A percentile compares a stretch with the other conserved stretches of the same genome.
Conservation (phyloP, 2,329 filamentous ascomycete species). For the Ophiostoma sp. region DNA sequence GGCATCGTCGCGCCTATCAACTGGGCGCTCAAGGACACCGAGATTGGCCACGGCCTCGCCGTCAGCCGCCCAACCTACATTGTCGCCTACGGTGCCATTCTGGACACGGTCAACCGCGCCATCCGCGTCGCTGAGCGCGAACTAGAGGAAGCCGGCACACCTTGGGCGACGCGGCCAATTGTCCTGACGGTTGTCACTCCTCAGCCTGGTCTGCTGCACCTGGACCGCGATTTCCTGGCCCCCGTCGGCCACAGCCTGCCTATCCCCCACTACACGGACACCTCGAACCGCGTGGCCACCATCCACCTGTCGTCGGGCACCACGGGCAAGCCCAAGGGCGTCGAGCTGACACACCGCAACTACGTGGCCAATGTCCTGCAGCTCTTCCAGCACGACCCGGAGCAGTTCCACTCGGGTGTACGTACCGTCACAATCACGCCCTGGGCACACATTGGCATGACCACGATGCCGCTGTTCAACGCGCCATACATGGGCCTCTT, state of each 20-base stretch:
- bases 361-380: slow-evolving; percentile 43
- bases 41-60: slow-evolving; percentile 45
- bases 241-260: slow-evolving; percentile 33
- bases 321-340: slow-evolving; percentile 51
- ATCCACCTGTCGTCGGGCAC: slow-evolving; percentile 52
- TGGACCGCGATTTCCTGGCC: slow-evolving; percentile 40
- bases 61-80: slow-evolving; percentile 46
- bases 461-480: slow-evolving; percentile 47
- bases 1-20: slow-evolving; percentile 44
- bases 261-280: slow-evolving; percentile 42
- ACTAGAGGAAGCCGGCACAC: slow-evolving; percentile 34
- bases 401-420: slow-evolving; percentile 39
- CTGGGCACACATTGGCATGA: slow-evolving; percentile 47
- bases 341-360: slow-evolving; percentile 48
- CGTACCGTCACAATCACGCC: slow-evolving; percentile 46
- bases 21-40: slow-evolving; percentile 41
- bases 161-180: slow-evolving; percentile 38
- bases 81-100: slow-evolving; percentile 41
- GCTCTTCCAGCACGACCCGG: slow-evolving; percentile 41
- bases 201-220: slow-evolving; percentile 33
- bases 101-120: slow-evolving; percentile 38
- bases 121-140: slow-evolving; percentile 37
- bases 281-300: slow-evolving; percentile 32
- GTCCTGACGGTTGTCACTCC: slow-evolving; percentile 40
- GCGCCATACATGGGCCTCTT: slow-evolving; percentile 47